Conservation (phyloP, 768 basidiomycete species). For the Neoboletus subvelutipes region DNA sequence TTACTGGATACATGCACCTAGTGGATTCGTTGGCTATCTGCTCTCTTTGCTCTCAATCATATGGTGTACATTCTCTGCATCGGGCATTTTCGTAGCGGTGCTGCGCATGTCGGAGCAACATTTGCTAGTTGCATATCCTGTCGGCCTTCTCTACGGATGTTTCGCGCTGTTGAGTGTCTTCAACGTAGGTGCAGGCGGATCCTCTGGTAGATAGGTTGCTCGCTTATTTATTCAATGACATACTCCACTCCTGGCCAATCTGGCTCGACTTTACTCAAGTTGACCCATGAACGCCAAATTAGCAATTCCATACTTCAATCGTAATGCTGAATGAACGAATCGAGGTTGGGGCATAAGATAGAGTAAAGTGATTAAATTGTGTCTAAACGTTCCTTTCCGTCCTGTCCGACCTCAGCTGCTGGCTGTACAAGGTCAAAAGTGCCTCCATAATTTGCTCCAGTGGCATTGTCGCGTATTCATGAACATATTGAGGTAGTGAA, state of each 20-base stretch:
- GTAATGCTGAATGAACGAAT: background rate
- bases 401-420: constrained; percentile 51
- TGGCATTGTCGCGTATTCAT: constrained; percentile 83
- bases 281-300: background rate
- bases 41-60: constrained; percentile 79
- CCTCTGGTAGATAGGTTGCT: constrained; percentile 31
- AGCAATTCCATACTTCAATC: background rate
- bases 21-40: constrained; percentile 82
- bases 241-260: background rate
- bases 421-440: constrained; percentile 72
- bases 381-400: constrained; percentile 15
- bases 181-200: constrained; percentile 47
- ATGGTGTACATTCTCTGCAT: constrained; percentile 98
- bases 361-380: background rate
- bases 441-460: constrained; percentile 84
- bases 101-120: constrained; percentile 95
- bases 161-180: constrained; percentile 93
- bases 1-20: constrained; percentile 29
- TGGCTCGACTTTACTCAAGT: background rate
- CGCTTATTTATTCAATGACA: constrained; percentile 10
- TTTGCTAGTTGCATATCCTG: constrained; percentile 93
- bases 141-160: constrained; percentile 91
- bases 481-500: constrained; percentile 81
- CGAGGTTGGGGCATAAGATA: background rate
- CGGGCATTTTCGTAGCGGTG: constrained; percentile 93